Conservation (phyloP, 352 stramenopile species). For the Phytophthora boehmeriae region DNA sequence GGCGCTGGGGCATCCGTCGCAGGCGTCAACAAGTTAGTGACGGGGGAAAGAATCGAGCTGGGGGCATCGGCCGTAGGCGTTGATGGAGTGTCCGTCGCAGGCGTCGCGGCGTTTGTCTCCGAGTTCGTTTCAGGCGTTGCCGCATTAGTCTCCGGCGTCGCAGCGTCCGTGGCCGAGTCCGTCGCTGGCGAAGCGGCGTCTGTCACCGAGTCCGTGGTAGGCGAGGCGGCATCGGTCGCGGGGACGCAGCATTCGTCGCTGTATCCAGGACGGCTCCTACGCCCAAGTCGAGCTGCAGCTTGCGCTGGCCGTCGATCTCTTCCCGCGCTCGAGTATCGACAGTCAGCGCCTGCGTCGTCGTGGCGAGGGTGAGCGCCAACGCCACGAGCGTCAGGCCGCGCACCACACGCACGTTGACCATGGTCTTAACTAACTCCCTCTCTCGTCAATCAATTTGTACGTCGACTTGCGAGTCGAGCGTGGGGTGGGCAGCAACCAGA, state of each 20-base stretch:
- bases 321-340: neutral
- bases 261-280: neutral
- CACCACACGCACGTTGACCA: conserved; percentile 27
- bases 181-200: neutral
- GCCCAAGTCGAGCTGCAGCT: conserved; percentile 14
- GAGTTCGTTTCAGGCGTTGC: neutral
- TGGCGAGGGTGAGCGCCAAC: conserved; percentile 19
- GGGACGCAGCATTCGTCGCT: conserved; percentile 9
- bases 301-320: conserved; percentile 4
- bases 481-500: conserved; percentile 23
- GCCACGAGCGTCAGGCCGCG: conserved; percentile 24
- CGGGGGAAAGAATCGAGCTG: neutral
- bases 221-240: conserved; percentile 7
- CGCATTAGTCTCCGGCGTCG: conserved; percentile 9
- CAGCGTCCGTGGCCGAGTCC: conserved; percentile 4
- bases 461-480: conserved; percentile 28
- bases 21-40: conserved; percentile 8
- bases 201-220: conserved; percentile 8
- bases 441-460: conserved; percentile 29
- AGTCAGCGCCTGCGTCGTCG: conserved; percentile 21
- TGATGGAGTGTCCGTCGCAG: conserved; percentile 1
- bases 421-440: conserved; percentile 7
- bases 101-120: neutral
- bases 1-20: conserved; percentile 4
- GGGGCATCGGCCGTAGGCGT: neutral